Evolutionary conservation across 1,284 basidiomycete species (phyloP), one percentile per base, ranked within the genome.

Genomic region (Ustilago tritici): DNA sequence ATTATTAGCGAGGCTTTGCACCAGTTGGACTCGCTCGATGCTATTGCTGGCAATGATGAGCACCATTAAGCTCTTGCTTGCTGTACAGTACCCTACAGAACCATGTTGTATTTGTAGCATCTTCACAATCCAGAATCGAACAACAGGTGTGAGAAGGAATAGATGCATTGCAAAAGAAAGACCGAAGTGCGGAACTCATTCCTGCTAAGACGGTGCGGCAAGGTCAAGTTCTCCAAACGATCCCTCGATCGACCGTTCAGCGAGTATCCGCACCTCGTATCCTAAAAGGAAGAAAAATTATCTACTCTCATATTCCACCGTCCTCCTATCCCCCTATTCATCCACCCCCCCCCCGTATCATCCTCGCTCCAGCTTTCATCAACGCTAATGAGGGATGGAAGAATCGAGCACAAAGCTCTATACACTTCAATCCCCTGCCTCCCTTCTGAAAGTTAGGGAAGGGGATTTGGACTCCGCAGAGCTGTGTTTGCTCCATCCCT

Each of bases 1-100:
- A 91, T 94, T 66, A 95, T 99, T 82, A 90, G 89, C 50, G 89
- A 93, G 80, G 92, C 91, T 46, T 88, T 98, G 56, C 86, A 88
- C 19, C 94, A 97, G 84, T 89, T 98, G 57, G 96, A 98, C 86
- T 53, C 60, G 28, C 38, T 86, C 32, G 84, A 86, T 9, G 46
- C 36, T 36, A 81, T 84, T 53, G 83, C 84, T 4, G 84, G 83
- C 36, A 81, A 84, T 41, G 79, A 80, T 1, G 64, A 62, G 53
- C 31, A 53, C 12, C 53, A 58, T 36, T 55, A 31, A 53, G 12
- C 35, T 40, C 23, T 17, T 28, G 31, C 50, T 28, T 28, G 23
- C 12, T 31, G 3, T 32, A 34, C 23, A 12, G 15, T 47, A 8
- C 36, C 23, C 23, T 23, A 28, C 23, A 28, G 23, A 0, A 28